These are phyloP conservation scores for Crithidia mellificae DNA, from an alignment of 208 protist genomes.

Conservation along the genomic window DNA sequence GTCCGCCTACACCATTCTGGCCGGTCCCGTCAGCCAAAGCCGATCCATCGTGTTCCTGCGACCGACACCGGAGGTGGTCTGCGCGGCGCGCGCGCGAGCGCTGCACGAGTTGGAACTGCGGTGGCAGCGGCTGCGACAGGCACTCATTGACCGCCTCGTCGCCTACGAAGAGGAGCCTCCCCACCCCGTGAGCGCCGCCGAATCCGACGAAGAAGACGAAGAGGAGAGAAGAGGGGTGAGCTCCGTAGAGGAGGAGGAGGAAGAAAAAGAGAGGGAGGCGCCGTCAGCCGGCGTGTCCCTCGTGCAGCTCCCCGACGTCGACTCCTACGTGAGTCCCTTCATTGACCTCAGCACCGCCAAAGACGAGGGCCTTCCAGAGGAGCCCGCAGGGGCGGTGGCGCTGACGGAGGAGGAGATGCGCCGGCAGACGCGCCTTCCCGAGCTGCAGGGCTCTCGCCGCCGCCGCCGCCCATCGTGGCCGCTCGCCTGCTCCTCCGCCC, in stretches of 20 bases:
- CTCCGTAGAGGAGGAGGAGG: background rate
- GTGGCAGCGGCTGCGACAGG: constrained; percentile 52
- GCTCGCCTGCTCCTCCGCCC: background rate
- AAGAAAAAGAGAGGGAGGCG: background rate
- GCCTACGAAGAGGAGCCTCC: constrained; percentile 45
- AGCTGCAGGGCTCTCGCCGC: constrained; percentile 22
- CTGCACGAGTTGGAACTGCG: constrained; percentile 45
- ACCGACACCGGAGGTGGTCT: constrained; percentile 36
- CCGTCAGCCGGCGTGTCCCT: background rate
- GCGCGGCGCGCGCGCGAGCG: constrained; percentile 36
- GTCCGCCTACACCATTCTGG: constrained; percentile 41
- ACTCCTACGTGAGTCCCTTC: constrained; percentile 46
- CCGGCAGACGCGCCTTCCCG: constrained; percentile 20
- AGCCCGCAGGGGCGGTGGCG: constrained; percentile 5
- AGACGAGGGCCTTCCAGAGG: constrained; percentile 5
- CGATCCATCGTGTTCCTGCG: constrained; percentile 57
- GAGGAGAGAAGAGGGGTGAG: background rate
- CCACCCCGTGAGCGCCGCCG: background rate
- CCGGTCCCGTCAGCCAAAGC: constrained; percentile 54
- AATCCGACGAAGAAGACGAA: background rate
- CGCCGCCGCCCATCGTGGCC: background rate
- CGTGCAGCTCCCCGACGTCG: constrained; percentile 37
- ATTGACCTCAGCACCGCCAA: constrained; percentile 20
- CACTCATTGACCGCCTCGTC: constrained; percentile 35
- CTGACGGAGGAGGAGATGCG: constrained; percentile 26